Conservation (phyloP, 2,329 filamentous ascomycete genomes). For the Verticillium longisporum region DNA sequence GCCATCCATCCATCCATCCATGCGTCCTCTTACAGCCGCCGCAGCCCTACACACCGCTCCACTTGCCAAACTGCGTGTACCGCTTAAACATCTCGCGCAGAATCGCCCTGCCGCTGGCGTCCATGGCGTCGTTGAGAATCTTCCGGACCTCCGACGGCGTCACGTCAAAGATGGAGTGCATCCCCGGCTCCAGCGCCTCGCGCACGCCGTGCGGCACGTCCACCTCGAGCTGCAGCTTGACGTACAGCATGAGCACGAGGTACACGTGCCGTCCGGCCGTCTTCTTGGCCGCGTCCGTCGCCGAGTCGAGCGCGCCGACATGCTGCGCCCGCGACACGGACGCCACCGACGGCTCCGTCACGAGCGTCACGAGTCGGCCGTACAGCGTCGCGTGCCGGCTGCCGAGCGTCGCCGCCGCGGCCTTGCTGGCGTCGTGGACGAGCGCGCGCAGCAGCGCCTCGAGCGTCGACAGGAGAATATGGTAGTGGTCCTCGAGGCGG, state of each 20-base stretch:
- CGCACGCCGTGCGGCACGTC: slow-evolving; percentile 42
- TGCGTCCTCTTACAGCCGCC: too few species aligned
- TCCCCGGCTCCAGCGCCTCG: slow-evolving; percentile 49
- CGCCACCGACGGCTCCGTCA: slow-evolving; percentile 52
- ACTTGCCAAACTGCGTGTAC: slow-evolving; percentile 58
- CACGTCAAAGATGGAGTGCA: slow-evolving; percentile 53
- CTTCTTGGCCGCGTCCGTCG: slow-evolving; percentile 53
- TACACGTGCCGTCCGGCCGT: slow-evolving; percentile 58
- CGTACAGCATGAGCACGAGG: slow-evolving; percentile 50
- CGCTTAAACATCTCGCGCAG: slow-evolving; percentile 51
- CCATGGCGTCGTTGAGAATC: slow-evolving; percentile 53
- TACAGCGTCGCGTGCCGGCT: slow-evolving; percentile 42
- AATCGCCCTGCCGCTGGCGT: slow-evolving; percentile 51
- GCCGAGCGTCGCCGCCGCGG: slow-evolving; percentile 17
- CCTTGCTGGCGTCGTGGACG: slow-evolving; percentile 28
- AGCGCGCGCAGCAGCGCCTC: slow-evolving; percentile 50
- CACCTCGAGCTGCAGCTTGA: slow-evolving; percentile 53
- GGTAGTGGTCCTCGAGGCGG: slow-evolving; percentile 56
- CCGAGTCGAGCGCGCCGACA: slow-evolving; percentile 46
- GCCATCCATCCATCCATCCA: too few species aligned
- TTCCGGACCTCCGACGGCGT: slow-evolving; percentile 47
- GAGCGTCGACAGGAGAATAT: slow-evolving; percentile 47
- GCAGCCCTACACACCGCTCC: slow-evolving; percentile 43
- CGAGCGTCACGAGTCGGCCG: slow-evolving; percentile 48
- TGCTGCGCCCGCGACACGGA: slow-evolving; percentile 42